Conservation (phyloP, 192 early-diverging fungal species). For the Linnemannia zychae region DNA sequence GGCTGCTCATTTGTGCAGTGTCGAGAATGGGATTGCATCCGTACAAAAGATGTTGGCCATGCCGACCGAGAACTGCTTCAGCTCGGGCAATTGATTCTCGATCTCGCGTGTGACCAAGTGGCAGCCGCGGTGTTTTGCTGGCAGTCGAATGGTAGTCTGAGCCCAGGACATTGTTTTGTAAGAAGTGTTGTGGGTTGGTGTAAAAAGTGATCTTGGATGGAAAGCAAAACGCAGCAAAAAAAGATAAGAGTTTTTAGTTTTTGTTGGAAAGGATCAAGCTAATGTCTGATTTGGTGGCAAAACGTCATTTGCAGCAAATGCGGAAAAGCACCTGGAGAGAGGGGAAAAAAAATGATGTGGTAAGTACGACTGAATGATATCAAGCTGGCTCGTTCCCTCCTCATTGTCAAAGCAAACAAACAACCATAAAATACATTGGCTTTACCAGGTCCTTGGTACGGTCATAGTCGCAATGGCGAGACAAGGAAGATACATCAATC, state of each 20-base stretch:
- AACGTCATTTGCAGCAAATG: not conserved
- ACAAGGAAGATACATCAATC: slow-evolving; percentile 13
- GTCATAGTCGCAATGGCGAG: slow-evolving; percentile 33
- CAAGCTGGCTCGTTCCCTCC: no score
- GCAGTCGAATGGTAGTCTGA: slow-evolving; percentile 74
- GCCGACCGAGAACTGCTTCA: slow-evolving; percentile 77
- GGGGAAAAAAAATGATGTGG: no score
- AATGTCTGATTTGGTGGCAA: not conserved
- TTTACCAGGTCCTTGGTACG: slow-evolving; percentile 48
- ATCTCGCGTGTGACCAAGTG: slow-evolving; percentile 84
- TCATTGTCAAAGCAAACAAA: not conserved
- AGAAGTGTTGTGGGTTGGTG: not conserved
- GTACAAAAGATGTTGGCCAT: slow-evolving; percentile 89
- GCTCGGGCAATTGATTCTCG: slow-evolving; percentile 70
- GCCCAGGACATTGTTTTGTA: slow-evolving; percentile 75
- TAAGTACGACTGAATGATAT: not conserved
- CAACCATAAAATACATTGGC: not conserved
- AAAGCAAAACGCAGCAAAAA: not conserved
- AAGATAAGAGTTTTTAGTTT: not conserved
- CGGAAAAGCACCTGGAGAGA: not conserved
- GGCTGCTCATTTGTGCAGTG: not conserved
- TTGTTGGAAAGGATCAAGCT: no score
- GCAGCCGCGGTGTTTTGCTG: slow-evolving; percentile 74
- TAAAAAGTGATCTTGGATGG: not conserved
- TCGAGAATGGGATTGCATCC: not conserved